Base-by-base conservation (phyloP, 2,329 filamentous ascomycete genomes). In the Thelonectria olida region DNA sequence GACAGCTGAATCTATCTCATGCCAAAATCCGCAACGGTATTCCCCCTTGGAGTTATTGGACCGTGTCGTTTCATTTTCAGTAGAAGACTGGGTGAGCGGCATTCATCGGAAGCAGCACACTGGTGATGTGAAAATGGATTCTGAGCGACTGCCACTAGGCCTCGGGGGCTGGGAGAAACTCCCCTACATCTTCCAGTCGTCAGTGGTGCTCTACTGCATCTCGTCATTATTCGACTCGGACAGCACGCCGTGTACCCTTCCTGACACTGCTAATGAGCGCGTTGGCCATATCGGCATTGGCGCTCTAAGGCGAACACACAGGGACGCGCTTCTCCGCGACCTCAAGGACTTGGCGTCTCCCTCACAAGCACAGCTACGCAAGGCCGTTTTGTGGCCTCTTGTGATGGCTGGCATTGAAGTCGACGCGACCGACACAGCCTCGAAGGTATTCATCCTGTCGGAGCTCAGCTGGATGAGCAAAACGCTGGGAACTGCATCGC, bases 331-430 rank as follows among this genome's bases (percentile, higher is more conserved):
- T 10, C 12, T 34, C 31, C 15, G 12, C 31, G 15, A 58, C 20
- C 57, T 69, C 22, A 53, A 56, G 42, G 56, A 51, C 4, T 36
- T 67, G 4, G 39, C 54, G 4, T 47, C 25, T 4, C 28, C 45
- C 13, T 25, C 54, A 6, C 47, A 54, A 5, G 23, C 22, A 5
- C 58, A 62, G 7, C 54, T 72, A 8, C 58, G 63, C 15, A 67
- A 66, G 36, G 44, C 69, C 7, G 54, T 67, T n/a, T 41, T 68
- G 2, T 74, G 72, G 72, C 67, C 71, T 41, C 57, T 73, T 7
- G 48, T 72, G 0, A 70, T 74, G 8, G 67, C 64, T 0, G 72
- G 71, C 2, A 61, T 73, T 6, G 63, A 67, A 49, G 50, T 67
- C 1, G 54, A 61, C 1, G 45, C 59, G 7, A 57, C 57, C 2